These are phyloP conservation scores for Recurvomyces mirabilis DNA, from an alignment of 495 filamentous ascomycete species.

Conservation along the genomic window DNA sequence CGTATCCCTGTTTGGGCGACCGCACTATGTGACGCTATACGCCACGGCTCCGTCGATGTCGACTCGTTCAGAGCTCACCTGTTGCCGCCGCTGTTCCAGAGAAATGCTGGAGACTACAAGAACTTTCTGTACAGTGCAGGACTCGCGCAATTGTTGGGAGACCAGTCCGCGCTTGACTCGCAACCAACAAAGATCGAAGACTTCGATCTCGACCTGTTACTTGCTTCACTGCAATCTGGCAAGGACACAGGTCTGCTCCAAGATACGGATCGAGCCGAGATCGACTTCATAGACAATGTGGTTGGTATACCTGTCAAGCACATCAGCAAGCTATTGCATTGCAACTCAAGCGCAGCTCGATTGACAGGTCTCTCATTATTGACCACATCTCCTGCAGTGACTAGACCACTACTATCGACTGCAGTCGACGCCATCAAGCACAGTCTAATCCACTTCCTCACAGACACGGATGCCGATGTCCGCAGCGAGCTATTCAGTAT, in stretches of 20 bases:
- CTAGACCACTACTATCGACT: conserved; percentile 52
- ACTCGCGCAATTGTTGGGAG: too few species aligned
- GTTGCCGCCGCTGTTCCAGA: conserved; percentile 58
- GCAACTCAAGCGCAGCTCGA: conserved; percentile 51
- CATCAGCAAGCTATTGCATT: conserved; percentile 47
- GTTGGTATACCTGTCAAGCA: conserved; percentile 34
- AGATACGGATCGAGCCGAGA: conserved; percentile 31
- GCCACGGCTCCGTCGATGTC: not conserved
- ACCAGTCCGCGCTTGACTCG: not conserved
- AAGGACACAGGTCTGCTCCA: conserved; percentile 69
- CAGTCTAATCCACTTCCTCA: conserved; percentile 56
- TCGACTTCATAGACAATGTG: conserved; percentile 5
- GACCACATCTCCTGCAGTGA: conserved; percentile 54
- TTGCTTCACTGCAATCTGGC: conserved; percentile 61
- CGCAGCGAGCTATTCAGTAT: conserved; percentile 66
- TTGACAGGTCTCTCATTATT: conserved; percentile 66
- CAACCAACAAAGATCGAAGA: not conserved
- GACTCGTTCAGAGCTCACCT: conserved; percentile 61
- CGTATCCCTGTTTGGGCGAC: not conserved
- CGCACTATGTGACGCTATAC: not conserved
- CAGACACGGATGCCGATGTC: conserved; percentile 73
- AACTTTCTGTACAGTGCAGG: conserved; percentile 39
- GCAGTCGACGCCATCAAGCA: conserved; percentile 48
- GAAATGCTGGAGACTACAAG: conserved; percentile 42
- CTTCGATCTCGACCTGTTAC: conserved; percentile 30